Percentiles rank a stretch among this genome's conserved stretches.
Conservation (phyloP, 164 flowering plant genomes). For the Magnolia changhungtana region DNA sequence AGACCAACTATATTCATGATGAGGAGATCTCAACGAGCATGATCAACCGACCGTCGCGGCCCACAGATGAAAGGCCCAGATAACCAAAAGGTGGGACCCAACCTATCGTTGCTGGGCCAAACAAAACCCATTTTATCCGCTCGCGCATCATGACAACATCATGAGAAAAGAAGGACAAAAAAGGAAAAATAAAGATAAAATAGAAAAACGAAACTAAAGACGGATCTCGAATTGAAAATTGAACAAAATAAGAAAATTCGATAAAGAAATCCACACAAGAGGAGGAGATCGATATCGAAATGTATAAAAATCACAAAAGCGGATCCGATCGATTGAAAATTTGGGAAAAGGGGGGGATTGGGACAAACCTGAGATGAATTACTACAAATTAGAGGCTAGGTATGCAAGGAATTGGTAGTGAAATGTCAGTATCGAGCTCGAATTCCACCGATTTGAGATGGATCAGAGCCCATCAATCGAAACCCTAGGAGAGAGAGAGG, state of each 20-base stretch:
- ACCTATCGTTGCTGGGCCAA: neutral
- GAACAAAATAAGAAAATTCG: neutral
- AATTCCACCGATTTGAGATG: neutral
- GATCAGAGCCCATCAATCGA: neutral
- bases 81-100: neutral
- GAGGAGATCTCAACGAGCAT: neutral
- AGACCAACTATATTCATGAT: neutral
- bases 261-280: neutral
- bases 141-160: too few relatives aligned
- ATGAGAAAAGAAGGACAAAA: too few relatives aligned
- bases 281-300: neutral
- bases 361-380: neutral
- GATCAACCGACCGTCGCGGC: neutral
- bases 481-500: neutral
- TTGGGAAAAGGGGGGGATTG: neutral
- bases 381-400: neutral
- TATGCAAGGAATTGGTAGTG: neutral
- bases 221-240: neutral
- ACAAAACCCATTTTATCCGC: neutral
- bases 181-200: too few relatives aligned
- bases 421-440: neutral
- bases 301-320: neutral
- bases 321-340: too few relatives aligned
- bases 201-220: neutral
- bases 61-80: neutral